These are phyloP conservation scores for Beauveria brongniartii DNA, from an alignment of 2,329 filamentous ascomycete species.

Conservation along the genomic window DNA sequence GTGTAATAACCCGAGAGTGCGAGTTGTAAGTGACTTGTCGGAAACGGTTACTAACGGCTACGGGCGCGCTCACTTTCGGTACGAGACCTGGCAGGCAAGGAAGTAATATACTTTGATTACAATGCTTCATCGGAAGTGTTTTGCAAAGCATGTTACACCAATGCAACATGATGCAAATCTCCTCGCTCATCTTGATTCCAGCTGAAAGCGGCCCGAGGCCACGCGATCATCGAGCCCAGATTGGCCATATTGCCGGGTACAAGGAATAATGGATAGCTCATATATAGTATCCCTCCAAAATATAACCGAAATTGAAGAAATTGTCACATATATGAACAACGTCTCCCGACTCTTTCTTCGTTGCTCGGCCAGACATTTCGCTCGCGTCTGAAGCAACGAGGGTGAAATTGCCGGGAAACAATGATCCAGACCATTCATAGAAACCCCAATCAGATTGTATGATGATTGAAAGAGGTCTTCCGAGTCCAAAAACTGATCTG, in stretches of 20 bases:
- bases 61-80: no score
- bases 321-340: background rate
- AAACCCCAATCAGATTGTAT: background rate
- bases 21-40: background rate
- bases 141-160: no score
- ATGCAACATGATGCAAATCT: no score
- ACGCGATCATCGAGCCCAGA: no score
- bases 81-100: background rate
- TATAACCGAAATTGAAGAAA: slow-evolving; percentile 19
- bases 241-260: no score
- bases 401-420: background rate
- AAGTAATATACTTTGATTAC: background rate
- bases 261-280: no score
- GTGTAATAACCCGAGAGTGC: background rate
- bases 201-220: no score
- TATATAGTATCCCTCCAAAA: slow-evolving; percentile 21
- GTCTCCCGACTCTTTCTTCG: background rate
- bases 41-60: background rate
- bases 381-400: background rate
- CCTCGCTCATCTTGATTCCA: no score
- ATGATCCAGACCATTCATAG: background rate
- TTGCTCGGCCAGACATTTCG: background rate
- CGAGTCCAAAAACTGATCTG: slow-evolving; percentile 23
- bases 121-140: no score
- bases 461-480: slow-evolving; percentile 28